phyloP scores from a whole-genome alignment of 2,329 filamentous ascomycete species.

The Aspergillus versicolor region DNA sequence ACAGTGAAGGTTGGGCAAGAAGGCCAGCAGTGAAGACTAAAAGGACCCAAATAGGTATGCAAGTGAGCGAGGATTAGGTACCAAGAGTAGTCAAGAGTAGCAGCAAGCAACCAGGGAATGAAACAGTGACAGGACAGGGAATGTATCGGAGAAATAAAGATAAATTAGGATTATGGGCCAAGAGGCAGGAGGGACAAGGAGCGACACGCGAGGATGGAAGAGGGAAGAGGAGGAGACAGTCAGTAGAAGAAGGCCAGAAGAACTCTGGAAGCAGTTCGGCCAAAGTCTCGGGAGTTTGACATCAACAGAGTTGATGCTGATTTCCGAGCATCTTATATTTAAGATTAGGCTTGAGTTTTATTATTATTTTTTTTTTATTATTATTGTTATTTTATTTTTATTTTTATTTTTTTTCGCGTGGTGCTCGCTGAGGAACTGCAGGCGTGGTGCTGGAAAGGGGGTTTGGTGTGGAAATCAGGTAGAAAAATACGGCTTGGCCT shows the following conservation, averaged over 20 bases:
- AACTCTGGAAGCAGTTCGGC: conserved; percentile 8
- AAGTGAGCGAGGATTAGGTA: conserved; percentile 10
- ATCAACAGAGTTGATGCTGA: background rate
- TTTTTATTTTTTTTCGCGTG: conserved; percentile 1
- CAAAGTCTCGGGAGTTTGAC: conserved; percentile 12
- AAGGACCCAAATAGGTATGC: background rate
- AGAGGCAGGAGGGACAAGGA: conserved; percentile 5
- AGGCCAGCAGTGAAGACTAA: background rate
- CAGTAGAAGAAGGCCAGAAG: background rate
- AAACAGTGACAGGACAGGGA: conserved; percentile 18
- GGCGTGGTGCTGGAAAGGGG: conserved; percentile 3
- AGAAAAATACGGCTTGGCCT: conserved; percentile 8
- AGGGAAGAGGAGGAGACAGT: background rate
- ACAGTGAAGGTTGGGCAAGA: conserved; percentile 4
- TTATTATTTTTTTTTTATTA: background rate
- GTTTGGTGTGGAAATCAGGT: background rate
- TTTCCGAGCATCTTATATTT: conserved; percentile 9
- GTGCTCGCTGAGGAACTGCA: background rate
- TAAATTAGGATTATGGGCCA: conserved; percentile 11
- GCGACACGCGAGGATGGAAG: background rate
- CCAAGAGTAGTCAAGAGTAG: conserved; percentile 15
- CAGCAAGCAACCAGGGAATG: conserved; percentile 17
- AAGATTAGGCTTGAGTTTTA: conserved; percentile 13
- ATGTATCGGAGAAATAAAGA: conserved; percentile 11
- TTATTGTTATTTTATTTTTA: conserved; percentile 9